Conservation (phyloP, 1,284 basidiomycete species). For the Cryptococcus hybrid region DNA sequence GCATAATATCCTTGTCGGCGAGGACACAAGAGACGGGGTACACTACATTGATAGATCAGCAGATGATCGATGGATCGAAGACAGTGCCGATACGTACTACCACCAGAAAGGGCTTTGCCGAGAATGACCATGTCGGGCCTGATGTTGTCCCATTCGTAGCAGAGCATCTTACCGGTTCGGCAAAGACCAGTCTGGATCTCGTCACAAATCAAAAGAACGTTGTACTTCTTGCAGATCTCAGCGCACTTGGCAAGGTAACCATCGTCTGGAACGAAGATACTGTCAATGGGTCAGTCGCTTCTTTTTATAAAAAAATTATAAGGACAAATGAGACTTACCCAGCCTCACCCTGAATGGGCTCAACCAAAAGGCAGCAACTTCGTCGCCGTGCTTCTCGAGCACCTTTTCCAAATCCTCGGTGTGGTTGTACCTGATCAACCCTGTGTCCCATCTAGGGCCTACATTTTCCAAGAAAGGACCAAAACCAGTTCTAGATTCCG, state of each 20-base stretch:
- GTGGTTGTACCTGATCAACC: slow-evolving; percentile 74
- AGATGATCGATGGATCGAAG: not conserved
- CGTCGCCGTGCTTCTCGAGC: slow-evolving; percentile 74
- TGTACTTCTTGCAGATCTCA: slow-evolving; percentile 86
- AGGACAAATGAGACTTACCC: slow-evolving; percentile 61
- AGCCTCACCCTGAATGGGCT: slow-evolving; percentile 98
- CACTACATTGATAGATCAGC: slow-evolving; percentile 53
- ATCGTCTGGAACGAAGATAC: slow-evolving; percentile 86
- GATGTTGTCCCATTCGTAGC: slow-evolving; percentile 82
- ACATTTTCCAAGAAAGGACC: slow-evolving; percentile 87
- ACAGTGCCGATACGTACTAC: slow-evolving; percentile 57
- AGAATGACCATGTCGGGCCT: slow-evolving; percentile 91
- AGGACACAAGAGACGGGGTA: slow-evolving; percentile 97
- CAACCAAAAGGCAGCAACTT: slow-evolving; percentile 92
- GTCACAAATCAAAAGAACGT: slow-evolving; percentile 93
- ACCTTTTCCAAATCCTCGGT: slow-evolving; percentile 79
- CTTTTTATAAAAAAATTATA: not conserved
- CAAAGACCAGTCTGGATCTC: slow-evolving; percentile 84
- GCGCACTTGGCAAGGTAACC: slow-evolving; percentile 80
- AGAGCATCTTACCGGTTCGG: slow-evolving; percentile 58
- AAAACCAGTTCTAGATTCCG: slow-evolving; percentile 80
- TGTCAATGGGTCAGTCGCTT: slow-evolving; percentile 27
- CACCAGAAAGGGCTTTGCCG: slow-evolving; percentile 94
- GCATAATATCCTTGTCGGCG: slow-evolving; percentile 86
- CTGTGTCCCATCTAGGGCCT: slow-evolving; percentile 63